A percentile compares a stretch with the other conserved stretches of the same genome.
phyloP scores from a whole-genome alignment of 129 eudicot genomes.

The Flaveria linearis region DNA sequence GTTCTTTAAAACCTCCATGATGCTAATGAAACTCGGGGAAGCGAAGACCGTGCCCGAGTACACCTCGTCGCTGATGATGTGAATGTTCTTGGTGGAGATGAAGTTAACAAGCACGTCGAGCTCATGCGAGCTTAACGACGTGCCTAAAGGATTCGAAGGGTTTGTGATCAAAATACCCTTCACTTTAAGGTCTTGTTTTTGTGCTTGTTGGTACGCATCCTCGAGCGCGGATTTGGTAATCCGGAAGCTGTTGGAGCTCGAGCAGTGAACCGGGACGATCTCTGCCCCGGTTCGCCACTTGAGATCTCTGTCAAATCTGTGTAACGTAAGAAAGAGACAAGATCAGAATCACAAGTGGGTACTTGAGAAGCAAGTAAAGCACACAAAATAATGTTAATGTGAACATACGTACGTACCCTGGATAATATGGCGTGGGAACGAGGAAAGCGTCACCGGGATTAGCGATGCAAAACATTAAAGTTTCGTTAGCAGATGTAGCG shows the following conservation, averaged over 20 bases:
- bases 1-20: constrained; percentile 56
- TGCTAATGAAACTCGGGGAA: constrained; percentile 57
- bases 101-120: constrained; percentile 69
- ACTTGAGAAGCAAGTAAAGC: not conserved
- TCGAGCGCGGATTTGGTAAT: constrained; percentile 79
- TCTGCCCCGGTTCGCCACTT: constrained; percentile 94
- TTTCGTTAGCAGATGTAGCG: constrained; percentile 92
- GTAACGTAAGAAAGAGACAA: constrained; percentile 19
- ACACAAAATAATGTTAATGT: not conserved
- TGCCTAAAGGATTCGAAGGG: constrained; percentile 94
- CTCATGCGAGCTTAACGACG: constrained; percentile 57
- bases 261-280: constrained; percentile 85
- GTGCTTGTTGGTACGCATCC: constrained; percentile 69
- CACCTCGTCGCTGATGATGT: constrained; percentile 79
- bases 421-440: constrained; percentile 93
- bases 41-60: constrained; percentile 82
- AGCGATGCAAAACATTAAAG: constrained; percentile 85
- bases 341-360: constrained; percentile 23
- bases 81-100: constrained; percentile 59
- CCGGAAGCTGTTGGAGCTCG: constrained; percentile 63
- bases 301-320: constrained; percentile 95
- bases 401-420: constrained; percentile 69
- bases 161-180: constrained; percentile 83
- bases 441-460: constrained; percentile 89
- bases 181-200: constrained; percentile 66